These are phyloP conservation scores for Colletotrichum paranaense DNA, from an alignment of 2,329 filamentous ascomycete species.

Conservation along the genomic window DNA sequence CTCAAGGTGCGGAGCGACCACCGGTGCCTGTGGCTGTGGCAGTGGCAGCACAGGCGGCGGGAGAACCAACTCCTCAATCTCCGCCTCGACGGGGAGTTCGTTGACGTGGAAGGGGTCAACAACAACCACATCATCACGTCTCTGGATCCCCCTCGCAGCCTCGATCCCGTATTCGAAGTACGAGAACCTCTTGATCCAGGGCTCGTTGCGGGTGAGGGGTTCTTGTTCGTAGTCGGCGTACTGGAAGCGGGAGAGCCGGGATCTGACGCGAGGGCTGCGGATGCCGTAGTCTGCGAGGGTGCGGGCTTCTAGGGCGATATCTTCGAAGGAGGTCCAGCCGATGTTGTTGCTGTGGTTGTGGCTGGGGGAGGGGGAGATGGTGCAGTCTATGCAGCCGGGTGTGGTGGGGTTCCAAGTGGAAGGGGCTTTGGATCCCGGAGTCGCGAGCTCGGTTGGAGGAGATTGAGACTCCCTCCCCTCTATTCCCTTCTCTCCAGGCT, in stretches of 20 bases:
- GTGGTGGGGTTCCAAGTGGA: not conserved
- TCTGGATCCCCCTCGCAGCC: not conserved
- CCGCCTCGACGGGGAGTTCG: too few species aligned
- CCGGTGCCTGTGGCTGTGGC: too few species aligned
- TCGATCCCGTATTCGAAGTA: not conserved
- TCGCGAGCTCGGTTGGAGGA: too few species aligned
- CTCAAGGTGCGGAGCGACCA: not conserved
- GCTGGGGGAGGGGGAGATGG: too few species aligned
- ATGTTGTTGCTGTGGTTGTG: not conserved
- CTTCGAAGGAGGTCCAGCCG: not conserved
- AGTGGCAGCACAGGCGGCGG: not conserved
- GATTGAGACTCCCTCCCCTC: too few species aligned
- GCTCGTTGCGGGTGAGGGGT: not conserved
- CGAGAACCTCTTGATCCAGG: not conserved
- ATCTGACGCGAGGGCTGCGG: not conserved
- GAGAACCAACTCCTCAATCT: not conserved
- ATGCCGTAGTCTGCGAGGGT: not conserved
- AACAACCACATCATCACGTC: not conserved
- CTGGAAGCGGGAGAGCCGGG: not conserved
- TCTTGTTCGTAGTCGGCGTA: not conserved
- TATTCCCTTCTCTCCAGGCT: too few species aligned
- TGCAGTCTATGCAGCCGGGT: not conserved
- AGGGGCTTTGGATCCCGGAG: too few species aligned
- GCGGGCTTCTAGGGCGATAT: not conserved
- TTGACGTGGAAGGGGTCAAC: too few species aligned